Evolutionary conservation across 495 filamentous ascomycete genomes (phyloP).

Genomic region (Aspergillus bertholletiae): DNA sequence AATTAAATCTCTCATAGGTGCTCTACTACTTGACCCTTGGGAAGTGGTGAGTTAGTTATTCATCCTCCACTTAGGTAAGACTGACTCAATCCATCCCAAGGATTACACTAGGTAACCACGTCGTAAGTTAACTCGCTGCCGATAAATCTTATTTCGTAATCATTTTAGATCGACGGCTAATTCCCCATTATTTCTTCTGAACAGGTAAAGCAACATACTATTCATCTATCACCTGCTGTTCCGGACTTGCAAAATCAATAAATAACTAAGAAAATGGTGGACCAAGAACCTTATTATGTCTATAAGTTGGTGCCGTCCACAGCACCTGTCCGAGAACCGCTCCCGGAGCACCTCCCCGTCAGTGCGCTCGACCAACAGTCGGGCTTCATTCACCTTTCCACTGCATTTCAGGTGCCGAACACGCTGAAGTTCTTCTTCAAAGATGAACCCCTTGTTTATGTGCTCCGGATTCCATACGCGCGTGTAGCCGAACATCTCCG

Average conservation of each 20-base stretch:
- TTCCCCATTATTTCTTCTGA: not conserved
- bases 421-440: slow-evolving; percentile 65
- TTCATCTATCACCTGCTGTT: not conserved
- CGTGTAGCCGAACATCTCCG: slow-evolving; percentile 34
- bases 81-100: too few relatives aligned
- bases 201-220: not conserved
- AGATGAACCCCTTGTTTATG: slow-evolving; percentile 68
- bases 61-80: not conserved
- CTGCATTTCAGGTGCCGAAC: slow-evolving; percentile 36
- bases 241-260: not conserved
- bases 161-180: too few relatives aligned
- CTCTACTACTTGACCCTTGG: not conserved
- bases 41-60: not conserved
- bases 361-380: slow-evolving; percentile 39
- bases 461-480: slow-evolving; percentile 75
- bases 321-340: slow-evolving; percentile 35
- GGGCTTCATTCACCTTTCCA: slow-evolving; percentile 43
- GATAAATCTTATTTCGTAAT: too few relatives aligned
- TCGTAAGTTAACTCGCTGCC: too few relatives aligned
- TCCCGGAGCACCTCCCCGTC: slow-evolving; percentile 39
- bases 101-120: too few relatives aligned
- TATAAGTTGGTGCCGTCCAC: slow-evolving; percentile 46
- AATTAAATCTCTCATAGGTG: too few relatives aligned
- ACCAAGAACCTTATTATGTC: slow-evolving; percentile 32
- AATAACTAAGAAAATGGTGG: slow-evolving; percentile 20